Base-by-base conservation (phyloP, 306 rosid species). In the Trichosanthes cucumerina region DNA sequence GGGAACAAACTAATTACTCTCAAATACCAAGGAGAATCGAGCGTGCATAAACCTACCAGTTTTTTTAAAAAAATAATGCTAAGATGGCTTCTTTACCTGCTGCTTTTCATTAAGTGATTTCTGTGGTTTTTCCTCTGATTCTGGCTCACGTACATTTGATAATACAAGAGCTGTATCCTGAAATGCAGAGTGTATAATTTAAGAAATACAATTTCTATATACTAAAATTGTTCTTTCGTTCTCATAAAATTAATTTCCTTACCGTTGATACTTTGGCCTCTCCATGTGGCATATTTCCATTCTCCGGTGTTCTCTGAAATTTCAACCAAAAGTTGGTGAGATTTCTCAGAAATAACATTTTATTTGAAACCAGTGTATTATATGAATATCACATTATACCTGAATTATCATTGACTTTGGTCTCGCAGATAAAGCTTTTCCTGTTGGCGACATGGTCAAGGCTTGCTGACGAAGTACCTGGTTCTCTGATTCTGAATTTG, bases 401-500 rank as follows among this genome's bases (percentile, higher is more conserved):
- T 91, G 99, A 87, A 91, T 79, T 80, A 96, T 96, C 85, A 90
- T 85, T 0, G 97, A 86, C 91, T 85, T 93, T 68, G 97, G 85
- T 85, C 98, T 88, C 49, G 92, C 82, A 80, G 99, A 86, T 53
- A 92, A 77, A 83, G 93, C 64, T 83, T 86, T 96, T 79, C 84
- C 98, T 38, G 97, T 93, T 58, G 99, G 98, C 34, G 99, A 96
- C 85, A 88, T 90, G 78, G 94, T 88, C 91, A 96, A 80, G 85
- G 98, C 97, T 88, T 96, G 98, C 86, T 96, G 99, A 80, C 99
- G 99, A 90, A 96, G 95, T 82, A 96, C 96, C 86, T 96, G 99
- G 80, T 96, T 96, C 88, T 96, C 99, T 3, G 99, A 93, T 87
- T 96, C 99, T 64, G 96, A 82, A 85, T 93, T 96, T 83, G 99